Evolutionary conservation across 1,284 basidiomycete genomes (phyloP), one percentile per base, ranked within the genome.

Genomic region (Tilletiopsis washingtonensis): DNA sequence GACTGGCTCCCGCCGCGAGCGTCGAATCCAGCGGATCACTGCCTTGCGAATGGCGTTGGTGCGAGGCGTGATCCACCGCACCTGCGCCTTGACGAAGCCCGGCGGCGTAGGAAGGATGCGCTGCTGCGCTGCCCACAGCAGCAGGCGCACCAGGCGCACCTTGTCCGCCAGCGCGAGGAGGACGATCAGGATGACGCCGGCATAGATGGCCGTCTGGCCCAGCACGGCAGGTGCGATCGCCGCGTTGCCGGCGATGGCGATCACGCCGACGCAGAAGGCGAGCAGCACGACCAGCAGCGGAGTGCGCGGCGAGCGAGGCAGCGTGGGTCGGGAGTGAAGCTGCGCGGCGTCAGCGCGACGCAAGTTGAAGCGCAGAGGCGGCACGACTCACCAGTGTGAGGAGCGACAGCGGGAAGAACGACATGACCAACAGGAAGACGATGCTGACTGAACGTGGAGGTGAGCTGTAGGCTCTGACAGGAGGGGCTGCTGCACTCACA

Each of bases 371-470:
- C 7, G 38, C 7, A 40, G 38, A 17, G 20, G 27, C 21, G 43
- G 6, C n/a, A 26, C 17, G 32, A 20, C 17, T 34, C 20, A 20
- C 81, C 34, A 86, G 75, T 4, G 84, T 54, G 3, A 85, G 61
- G 11, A 81, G 75, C 1, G 82, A 79, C 15, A 83, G 34, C 0
- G 82, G 83, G 57, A 84, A 85, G 20, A 84, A 68, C 1, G 76
- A 67, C 81, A 84, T 82, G 40, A 84, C 80, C 5, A 77, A 75
- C 15, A 84, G 75, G 81, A 82, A 84, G 3, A 79, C 79, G 11
- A 84, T 69, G 51, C 73, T 67, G 32, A 67, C 43, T 45, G 20
- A n/a, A n/a, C n/a, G n/a, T n/a, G n/a, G n/a, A n/a, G n/a, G n/a
- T n/a, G n/a, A n/a, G n/a, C n/a, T n/a, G n/a, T n/a, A n/a, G n/a